Evolutionary conservation across 225 moss, liverwort and hornwort genomes (phyloP), one percentile per base, ranked within the genome.

Genomic region (Polytrichum formosum): DNA sequence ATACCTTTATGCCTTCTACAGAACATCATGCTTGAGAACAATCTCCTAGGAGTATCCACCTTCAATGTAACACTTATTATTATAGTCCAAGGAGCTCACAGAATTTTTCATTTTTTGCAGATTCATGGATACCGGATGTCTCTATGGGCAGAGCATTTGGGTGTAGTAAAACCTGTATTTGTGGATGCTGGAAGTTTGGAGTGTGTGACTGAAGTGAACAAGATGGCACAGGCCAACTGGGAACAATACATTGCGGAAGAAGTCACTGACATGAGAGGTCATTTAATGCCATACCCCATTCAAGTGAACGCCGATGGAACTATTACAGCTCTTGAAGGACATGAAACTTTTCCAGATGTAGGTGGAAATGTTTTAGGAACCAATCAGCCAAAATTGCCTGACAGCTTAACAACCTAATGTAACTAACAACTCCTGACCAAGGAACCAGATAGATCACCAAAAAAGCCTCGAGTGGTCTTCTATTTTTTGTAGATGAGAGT

Each of bases 61-160:
- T 61, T 61, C 26, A 26, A 61, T 61, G 13, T 26, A 61, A 26
- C 2, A n/a, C 10, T 61, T 7, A 21, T 61, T 21, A n/a, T 21
- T 61, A 9, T 22, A 61, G 26, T 21, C 60, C 26, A 26, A 61
- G 60, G 26, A 61, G 60, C 60, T n/a, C 26, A 26, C 46, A 46
- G 46, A 46, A 46, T 46, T 13, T 3, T 46, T 0, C 13, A 4
- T 58, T 7, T n/a, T 20, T 58, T 63, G 53, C 84, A 88, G 87
- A 64, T 88, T 27, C 85, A 78, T 78, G 88, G 88, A 29, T 88
- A 75, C 70, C 88, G 88, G 18, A 61, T 88, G 85, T 75, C 64
- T 18, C 72, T 88, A 35, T 88, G 88, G 88, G 80, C 85, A 54
- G 88, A 88, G 76, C 88, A 88, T 61, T 74, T 85, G 58, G 85